Percentiles rank a stretch among this genome's conserved stretches.
phyloP scores from a whole-genome alignment of 2,329 filamentous ascomycete species.

The Clarireedia homoeocarpa region DNA sequence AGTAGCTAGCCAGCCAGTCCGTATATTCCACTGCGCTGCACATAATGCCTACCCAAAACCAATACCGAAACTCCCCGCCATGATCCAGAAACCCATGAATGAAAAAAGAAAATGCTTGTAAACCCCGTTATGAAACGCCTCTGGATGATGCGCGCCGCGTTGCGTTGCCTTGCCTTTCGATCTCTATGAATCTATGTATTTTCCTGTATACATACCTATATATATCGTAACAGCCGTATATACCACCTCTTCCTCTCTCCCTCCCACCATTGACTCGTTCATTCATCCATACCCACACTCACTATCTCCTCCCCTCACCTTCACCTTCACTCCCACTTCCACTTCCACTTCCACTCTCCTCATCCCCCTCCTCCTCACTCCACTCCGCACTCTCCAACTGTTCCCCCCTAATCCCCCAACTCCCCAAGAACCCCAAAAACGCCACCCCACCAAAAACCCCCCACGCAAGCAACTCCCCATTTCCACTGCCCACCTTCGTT shows the following conservation, averaged over 20 bases:
- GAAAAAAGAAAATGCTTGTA: too few relatives aligned
- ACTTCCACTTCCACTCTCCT: slow-evolving; percentile 17
- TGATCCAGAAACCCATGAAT: too few relatives aligned
- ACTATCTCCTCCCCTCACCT: background rate
- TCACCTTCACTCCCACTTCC: background rate
- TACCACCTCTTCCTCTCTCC: background rate
- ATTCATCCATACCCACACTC: background rate
- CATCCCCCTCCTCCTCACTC: slow-evolving; percentile 18
- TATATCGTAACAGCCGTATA: too few relatives aligned
- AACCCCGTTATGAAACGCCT: too few relatives aligned
- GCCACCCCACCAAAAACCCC: slow-evolving; percentile 79
- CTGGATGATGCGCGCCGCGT: too few relatives aligned
- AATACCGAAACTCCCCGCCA: too few relatives aligned
- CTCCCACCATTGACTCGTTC: background rate
- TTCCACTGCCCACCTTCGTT: slow-evolving; percentile 63
- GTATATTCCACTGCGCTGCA: too few relatives aligned
- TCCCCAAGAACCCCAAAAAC: slow-evolving; percentile 71
- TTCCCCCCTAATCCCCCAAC: slow-evolving; percentile 65
- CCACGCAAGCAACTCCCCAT: slow-evolving; percentile 67
- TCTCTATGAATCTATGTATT: too few relatives aligned
- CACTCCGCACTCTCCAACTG: slow-evolving; percentile 47
- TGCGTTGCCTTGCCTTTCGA: too few relatives aligned
- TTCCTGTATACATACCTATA: too few relatives aligned
- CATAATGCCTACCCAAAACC: too few relatives aligned
- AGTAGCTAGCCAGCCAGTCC: too few relatives aligned